phyloP scores from a whole-genome alignment of 2,329 filamentous ascomycete species.

The Zelopaecilomyces penicillatus region DNA sequence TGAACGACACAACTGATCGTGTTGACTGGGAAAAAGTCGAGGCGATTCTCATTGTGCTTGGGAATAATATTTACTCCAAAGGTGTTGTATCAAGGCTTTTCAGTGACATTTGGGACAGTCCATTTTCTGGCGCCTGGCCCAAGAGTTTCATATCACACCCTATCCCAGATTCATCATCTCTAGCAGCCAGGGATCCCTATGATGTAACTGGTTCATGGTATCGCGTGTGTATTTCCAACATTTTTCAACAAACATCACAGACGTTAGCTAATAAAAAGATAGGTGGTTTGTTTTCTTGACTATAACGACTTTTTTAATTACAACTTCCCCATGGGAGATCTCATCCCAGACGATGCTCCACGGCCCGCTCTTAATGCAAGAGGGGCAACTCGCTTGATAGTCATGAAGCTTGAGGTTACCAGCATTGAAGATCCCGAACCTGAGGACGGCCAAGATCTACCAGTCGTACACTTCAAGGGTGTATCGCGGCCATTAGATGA shows the following conservation, averaged over 20 bases:
- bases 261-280: conserved; percentile 12
- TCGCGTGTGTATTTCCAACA: conserved; percentile 37
- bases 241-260: background rate
- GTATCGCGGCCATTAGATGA: conserved; percentile 53
- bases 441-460: conserved; percentile 45
- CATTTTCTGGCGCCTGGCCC: conserved; percentile 48
- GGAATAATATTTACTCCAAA: conserved; percentile 50
- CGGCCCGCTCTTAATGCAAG: conserved; percentile 48
- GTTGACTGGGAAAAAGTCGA: conserved; percentile 79
- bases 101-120: conserved; percentile 42
- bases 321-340: conserved; percentile 51
- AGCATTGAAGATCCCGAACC: conserved; percentile 50
- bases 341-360: conserved; percentile 33
- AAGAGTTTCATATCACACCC: conserved; percentile 36
- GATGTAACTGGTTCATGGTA: conserved; percentile 64
- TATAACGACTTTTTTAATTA: conserved; percentile 65
- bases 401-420: conserved; percentile 57
- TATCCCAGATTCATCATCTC: conserved; percentile 26
- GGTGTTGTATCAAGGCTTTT: conserved; percentile 39
- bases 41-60: conserved; percentile 61
- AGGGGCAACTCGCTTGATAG: conserved; percentile 63
- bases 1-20: conserved; percentile 48
- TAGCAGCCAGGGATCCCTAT: conserved; percentile 59
- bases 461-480: conserved; percentile 62
- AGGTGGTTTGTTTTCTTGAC: conserved; percentile 47